Base-by-base conservation (phyloP, 2,329 filamentous ascomycete genomes). In the Calonectria leucothoes region DNA sequence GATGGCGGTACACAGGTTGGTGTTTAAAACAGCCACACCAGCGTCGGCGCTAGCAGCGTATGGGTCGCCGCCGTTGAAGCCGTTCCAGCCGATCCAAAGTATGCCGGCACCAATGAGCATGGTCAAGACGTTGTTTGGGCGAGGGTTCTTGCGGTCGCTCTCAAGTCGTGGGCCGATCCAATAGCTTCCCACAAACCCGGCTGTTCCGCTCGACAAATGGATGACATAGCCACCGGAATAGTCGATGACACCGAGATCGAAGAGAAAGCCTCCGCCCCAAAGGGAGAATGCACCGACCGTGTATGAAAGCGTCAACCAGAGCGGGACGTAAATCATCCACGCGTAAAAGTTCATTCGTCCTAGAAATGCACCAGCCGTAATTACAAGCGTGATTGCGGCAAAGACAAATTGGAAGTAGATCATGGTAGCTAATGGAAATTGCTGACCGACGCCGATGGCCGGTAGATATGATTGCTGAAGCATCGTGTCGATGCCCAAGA, bases 391-490 rank as follows among this genome's bases (percentile, higher is more conserved):
- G 29, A 74, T 74, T n/a, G 72, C 72, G 23, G 72, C 72, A 33
- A 74, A 74, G n/a, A 74, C 72, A 31, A 74, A 74, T 27, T 74
- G 72, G 64, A 74, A 74, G 31, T 74, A 74, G 6, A 74, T 67
- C 72, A 74, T 74, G 12, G 72, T 74, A 1, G 72, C 72, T 20
- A 71, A 17, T 5, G 72, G 72, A 37, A 74, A 74, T 33, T 74
- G 72, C 35, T 74, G 68, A 1, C 72, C 72, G 10, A 74, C 48
- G 20, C 72, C 72, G 25, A 74, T 74, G 11, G 72, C 65, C 1
- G 72, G 72, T 0, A 74, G 72, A 37, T 74, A 74, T 1, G 72
- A 74, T 23, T 74, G 72, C 20, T 66, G 31, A 10, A 74, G 72
- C 72, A 74, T 74, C 4, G 68, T 70, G 27, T 66, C 27, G 31